Evolutionary conservation across 2,329 filamentous ascomycete species (phyloP).

Genomic region (Coleophoma crateriformis): DNA sequence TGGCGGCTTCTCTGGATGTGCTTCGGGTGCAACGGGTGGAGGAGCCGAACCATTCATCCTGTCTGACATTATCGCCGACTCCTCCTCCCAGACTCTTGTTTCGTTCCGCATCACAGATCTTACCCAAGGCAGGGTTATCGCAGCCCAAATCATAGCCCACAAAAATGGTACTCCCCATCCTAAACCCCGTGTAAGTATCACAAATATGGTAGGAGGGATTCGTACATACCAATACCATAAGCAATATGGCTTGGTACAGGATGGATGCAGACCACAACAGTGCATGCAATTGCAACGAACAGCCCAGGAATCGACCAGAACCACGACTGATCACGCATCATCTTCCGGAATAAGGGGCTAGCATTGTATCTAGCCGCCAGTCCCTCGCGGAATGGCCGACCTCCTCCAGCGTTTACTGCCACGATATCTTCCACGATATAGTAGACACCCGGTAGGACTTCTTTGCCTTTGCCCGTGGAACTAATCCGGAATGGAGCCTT

Average conservation of each 20-base stretch:
- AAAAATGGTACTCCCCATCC: constrained; percentile 16
- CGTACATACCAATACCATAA: constrained; percentile 14
- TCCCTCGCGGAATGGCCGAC: constrained; percentile 38
- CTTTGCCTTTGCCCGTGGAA: constrained; percentile 53
- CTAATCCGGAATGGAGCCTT: constrained; percentile 57
- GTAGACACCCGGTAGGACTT: constrained; percentile 54
- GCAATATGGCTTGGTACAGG: constrained; percentile 8
- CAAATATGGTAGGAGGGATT: not conserved
- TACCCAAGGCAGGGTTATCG: constrained; percentile 13
- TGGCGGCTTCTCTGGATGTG: not conserved
- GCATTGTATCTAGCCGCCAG: constrained; percentile 35
- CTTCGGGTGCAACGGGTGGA: not conserved
- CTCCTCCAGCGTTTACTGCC: constrained; percentile 59
- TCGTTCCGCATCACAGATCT: constrained; percentile 10
- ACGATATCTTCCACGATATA: constrained; percentile 64
- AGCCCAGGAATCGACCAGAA: constrained; percentile 36
- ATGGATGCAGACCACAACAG: constrained; percentile 15
- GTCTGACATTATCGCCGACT: not conserved
- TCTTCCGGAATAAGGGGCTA: constrained; percentile 34
- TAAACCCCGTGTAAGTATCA: constrained; percentile 2
- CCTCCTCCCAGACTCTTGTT: constrained; percentile 2
- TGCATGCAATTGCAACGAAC: constrained; percentile 30
- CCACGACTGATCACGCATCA: constrained; percentile 33
- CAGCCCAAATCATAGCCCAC: constrained; percentile 15
- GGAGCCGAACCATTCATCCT: not conserved